Evolutionary conservation across 345 rosid genomes (phyloP), one percentile per base, ranked within the genome.

Genomic region (Limnanthes douglasii): DNA sequence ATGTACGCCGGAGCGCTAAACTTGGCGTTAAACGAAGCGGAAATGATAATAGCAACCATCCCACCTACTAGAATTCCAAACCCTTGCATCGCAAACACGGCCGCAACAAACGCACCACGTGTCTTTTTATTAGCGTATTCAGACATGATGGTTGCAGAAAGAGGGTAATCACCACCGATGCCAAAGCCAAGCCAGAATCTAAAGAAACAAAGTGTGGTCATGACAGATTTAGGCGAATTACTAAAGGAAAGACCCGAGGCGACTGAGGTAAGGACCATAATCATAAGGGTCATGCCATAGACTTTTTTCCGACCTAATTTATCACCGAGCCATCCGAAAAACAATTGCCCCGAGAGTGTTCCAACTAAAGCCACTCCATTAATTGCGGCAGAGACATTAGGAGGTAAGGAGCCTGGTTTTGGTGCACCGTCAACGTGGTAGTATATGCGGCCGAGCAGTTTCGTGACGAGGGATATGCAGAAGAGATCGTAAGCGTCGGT

Each of bases 221-320:
- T 57, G 9, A 57, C 62, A 11, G 56, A 4, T 23, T 57, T 57
- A 12, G 62, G 56, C 14, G 44, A 36, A 23, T 37, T 31, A 15
- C 62, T 56, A 18, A 57, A 57, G n/a, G 62, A 57, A 5, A 57
- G 46, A 44, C 62, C 62, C 6, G 62, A 57, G 10, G 50, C 56
- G 21, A 57, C 1, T 9, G 62, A 57, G 18, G 51, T 37, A 18
- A 57, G 15, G 2, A 49, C 51, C 62, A 57, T 57, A 15, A 57
- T 32, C 51, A 57, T 48, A 19, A 57, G 45, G 6, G 62, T 57
- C 56, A 57, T 50, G 11, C 62, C 56, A 12, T 78, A 83, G 31
- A 78, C 95, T 60, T 69, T 75, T 44, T 72, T 78, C 49, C 92
- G 48, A 7, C 92, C 83, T 3, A 78, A 71, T 45, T 78, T 83